Evolutionary conservation across 495 filamentous ascomycete genomes (phyloP), one percentile per base, ranked within the genome.

Genomic region (Penicillium bialowiezense): DNA sequence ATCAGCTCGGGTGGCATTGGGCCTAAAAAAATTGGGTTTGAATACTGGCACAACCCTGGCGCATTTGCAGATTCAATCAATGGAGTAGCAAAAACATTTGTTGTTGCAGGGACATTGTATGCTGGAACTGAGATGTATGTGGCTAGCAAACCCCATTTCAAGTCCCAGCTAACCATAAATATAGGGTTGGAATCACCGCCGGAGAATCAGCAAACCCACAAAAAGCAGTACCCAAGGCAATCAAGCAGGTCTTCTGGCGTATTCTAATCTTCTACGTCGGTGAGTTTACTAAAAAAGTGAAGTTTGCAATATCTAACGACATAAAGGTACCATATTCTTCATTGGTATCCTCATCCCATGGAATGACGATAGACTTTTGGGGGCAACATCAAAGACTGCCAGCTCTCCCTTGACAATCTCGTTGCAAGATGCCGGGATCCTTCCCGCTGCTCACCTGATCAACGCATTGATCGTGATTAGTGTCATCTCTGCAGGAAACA

Each of bases 341-440:
- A 76, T 90, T 49, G 85, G 86, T 14, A 77, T 91, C 14, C 74
- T 90, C 15, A 70, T 91, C n/a, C 77, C 79, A 31, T 76, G 74
- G 41, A 68, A 79, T 50, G 77, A 67, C 31, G 55, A 38, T 33
- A 32, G 69, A 52, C 60, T 73, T 48, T 60, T 81, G 63, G 58
- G 69, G 55, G 52, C 59, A 46, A 76, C 59, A 3, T 70, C 72
- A 8, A 74, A 77, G 52, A 76, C 76, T 17, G 73, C 82, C 46
- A 84, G 82, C 31, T 90, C 87, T 2, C 88, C 87, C 6, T 89
- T 91, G 52, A 88, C 90, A 2, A 73, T 91, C 18, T 84, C 87
- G 8, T 81, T 87, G 43, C 65, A 78, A 48, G 73, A 81, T 38
- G 88, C 87, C 3, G 84, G 82, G 3, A 78, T 78, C 56, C 75